These are phyloP conservation scores for Talaromyces adpressus DNA, from an alignment of 495 filamentous ascomycete species.

Conservation along the genomic window DNA sequence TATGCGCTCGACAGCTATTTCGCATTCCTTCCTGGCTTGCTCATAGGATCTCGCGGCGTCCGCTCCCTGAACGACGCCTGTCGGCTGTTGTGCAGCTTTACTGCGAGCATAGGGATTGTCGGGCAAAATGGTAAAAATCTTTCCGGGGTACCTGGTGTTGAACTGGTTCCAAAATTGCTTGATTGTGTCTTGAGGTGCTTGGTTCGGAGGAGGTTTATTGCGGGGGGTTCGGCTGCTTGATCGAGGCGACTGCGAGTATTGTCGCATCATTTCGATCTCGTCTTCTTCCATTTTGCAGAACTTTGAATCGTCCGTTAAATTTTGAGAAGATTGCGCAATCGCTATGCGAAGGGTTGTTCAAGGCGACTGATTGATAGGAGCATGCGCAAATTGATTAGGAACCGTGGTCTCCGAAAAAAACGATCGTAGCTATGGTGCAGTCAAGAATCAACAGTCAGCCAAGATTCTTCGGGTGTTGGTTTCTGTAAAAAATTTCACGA, in stretches of 20 bases:
- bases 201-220: slow-evolving; percentile 19
- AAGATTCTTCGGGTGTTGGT: neutral
- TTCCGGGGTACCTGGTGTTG: slow-evolving; percentile 51
- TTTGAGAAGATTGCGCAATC: neutral
- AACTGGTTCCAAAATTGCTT: slow-evolving; percentile 78
- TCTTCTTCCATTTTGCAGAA: slow-evolving; percentile 27
- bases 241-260: slow-evolving; percentile 17
- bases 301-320: neutral
- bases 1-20: slow-evolving; percentile 71
- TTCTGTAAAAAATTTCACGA: neutral
- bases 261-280: slow-evolving; percentile 19
- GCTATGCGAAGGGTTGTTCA: neutral
- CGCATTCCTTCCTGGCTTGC: slow-evolving; percentile 63
- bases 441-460: too few relatives aligned
- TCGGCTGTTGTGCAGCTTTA: slow-evolving; percentile 47
- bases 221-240: slow-evolving; percentile 28
- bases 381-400: too few relatives aligned
- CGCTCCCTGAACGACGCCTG: slow-evolving; percentile 44
- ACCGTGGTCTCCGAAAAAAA: too few relatives aligned
- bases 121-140: slow-evolving; percentile 66
- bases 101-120: slow-evolving; percentile 63
- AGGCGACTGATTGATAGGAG: neutral
- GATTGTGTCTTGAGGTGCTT: slow-evolving; percentile 62
- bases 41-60: slow-evolving; percentile 61
- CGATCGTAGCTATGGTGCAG: too few relatives aligned